These are phyloP conservation scores for Exserohilum turcica DNA, from an alignment of 2,329 filamentous ascomycete species.

Conservation along the genomic window DNA sequence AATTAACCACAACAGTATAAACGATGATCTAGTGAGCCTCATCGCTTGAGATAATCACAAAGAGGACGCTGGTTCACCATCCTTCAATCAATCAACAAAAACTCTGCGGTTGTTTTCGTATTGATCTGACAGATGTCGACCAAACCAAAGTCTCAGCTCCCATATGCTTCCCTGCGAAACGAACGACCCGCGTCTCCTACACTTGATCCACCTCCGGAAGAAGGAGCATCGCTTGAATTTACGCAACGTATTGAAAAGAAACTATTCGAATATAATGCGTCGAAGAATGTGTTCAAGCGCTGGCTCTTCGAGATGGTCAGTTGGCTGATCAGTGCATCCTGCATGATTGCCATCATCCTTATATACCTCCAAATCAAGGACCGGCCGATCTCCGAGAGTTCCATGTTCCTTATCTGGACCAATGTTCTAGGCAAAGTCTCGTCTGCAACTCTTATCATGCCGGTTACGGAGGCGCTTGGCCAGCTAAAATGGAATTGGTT, in stretches of 20 bases:
- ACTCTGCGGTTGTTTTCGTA: too few relatives aligned
- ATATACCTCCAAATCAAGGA: constrained; percentile 38
- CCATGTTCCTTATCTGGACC: constrained; percentile 27
- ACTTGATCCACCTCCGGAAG: not conserved
- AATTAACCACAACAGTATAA: too few relatives aligned
- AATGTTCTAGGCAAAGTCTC: constrained; percentile 32
- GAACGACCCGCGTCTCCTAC: too few relatives aligned
- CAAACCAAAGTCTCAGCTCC: too few relatives aligned
- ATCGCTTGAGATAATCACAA: too few relatives aligned
- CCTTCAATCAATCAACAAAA: too few relatives aligned
- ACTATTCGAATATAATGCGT: constrained; percentile 30
- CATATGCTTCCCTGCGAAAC: too few relatives aligned
- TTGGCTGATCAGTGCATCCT: constrained; percentile 35
- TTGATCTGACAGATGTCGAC: too few relatives aligned
- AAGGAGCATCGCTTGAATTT: constrained; percentile 18
- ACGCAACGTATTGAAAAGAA: constrained; percentile 28
- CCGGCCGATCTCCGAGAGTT: constrained; percentile 38
- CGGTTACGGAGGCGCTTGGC: constrained; percentile 35
- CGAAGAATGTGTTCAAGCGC: constrained; percentile 21
- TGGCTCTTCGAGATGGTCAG: constrained; percentile 41
- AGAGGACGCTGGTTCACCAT: too few relatives aligned
- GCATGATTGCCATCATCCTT: constrained; percentile 44
- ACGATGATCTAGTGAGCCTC: too few relatives aligned
- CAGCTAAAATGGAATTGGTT: constrained; percentile 44
- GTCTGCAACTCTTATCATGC: constrained; percentile 32